Evolutionary conservation across 176 grass and related monocot genomes (phyloP), one percentile per base, ranked within the genome.

Genomic region (Hsuehochloa calcarea): DNA sequence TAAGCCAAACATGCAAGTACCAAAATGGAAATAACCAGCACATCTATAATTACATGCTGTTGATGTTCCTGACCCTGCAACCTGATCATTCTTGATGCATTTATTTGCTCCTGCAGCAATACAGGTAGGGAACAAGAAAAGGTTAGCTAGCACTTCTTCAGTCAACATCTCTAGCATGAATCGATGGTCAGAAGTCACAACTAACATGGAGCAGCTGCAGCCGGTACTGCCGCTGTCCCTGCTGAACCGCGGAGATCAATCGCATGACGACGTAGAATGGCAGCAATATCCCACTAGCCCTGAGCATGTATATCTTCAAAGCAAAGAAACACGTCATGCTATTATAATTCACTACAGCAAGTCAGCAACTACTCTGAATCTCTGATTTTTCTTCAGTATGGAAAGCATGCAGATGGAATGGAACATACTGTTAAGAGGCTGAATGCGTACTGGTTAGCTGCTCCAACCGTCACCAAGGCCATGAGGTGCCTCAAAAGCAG

Each of bases 271-370:
- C 86, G 71, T 92, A 95, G 77, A 90, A 95, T 2, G 93, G 93
- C 82, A 95, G 58, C 51, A 95, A 67, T 68, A 95, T 95, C 68
- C 87, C 93, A 62, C 87, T 90, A 2, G 90, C 93, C 59, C 93
- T 85, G 54, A 95, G 78, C 62, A 92, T 31, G 67, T 88, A 88
- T 58, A 94, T 59, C 93, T 94, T 65, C 45, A n/a, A 38, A 68
- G 23, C 46, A 29, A 78, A 38, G 65, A 1, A 51, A n/a, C 35
- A 54, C 31, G 16, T 4, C 23, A 15, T 10, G 15, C 14, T n/a
- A 76, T 8, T n/a, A 76, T 11, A 20, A 10, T 61, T 40, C 58
- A 64, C 12, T 20, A 27, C 26, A 29, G 12, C 39, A 20, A 9
- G 40, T 41, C 52, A 55, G 16, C 20, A 44, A 22, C 37, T 5